A percentile compares a stretch with the other conserved stretches of the same genome.
Evolutionary conservation across 176 grass and related monocot genomes (phyloP).

Genomic region (Calamus simplicifolius): DNA sequence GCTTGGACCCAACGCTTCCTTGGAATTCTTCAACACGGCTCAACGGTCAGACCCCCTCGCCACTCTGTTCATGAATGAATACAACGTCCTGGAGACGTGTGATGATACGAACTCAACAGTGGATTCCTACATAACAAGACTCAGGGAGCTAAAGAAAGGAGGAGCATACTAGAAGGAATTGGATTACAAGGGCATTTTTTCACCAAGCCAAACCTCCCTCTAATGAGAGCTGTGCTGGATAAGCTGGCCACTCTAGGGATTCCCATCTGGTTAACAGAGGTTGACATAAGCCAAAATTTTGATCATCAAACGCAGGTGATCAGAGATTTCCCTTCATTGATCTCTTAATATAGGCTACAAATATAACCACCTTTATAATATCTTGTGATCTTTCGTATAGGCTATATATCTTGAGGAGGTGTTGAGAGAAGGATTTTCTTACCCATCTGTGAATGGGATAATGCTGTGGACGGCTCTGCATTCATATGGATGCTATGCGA

Average conservation of each 20-base stretch:
- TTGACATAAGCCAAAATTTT: constrained; percentile 69
- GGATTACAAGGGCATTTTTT: constrained; percentile 81
- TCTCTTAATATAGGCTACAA: too few species aligned
- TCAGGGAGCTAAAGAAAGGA: constrained; percentile 50
- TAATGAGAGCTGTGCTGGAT: constrained; percentile 79
- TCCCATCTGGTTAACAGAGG: constrained; percentile 94
- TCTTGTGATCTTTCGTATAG: constrained; percentile 26
- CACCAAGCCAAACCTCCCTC: constrained; percentile 72
- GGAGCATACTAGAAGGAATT: constrained; percentile 72
- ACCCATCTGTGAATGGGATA: constrained; percentile 71
- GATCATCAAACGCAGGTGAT: constrained; percentile 57
- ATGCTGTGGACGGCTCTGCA: constrained; percentile 90
- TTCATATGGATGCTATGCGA: constrained; percentile 69
- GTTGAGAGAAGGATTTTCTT: constrained; percentile 67
- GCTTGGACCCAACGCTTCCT: constrained; percentile 60
- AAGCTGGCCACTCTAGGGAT: constrained; percentile 82
- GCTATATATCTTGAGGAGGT: constrained; percentile 84
- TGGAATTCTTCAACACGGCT: constrained; percentile 83
- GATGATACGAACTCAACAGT: constrained; percentile 71
- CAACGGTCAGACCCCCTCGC: constrained; percentile 88
- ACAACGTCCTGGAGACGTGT: constrained; percentile 89
- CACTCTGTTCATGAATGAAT: constrained; percentile 98
- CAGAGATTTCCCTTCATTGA: too few species aligned
- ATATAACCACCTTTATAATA: too few species aligned
- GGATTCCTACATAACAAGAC: constrained; percentile 53